Evolutionary conservation across 2,329 filamentous ascomycete genomes (phyloP).

Genomic region (Penicillium sp.): DNA sequence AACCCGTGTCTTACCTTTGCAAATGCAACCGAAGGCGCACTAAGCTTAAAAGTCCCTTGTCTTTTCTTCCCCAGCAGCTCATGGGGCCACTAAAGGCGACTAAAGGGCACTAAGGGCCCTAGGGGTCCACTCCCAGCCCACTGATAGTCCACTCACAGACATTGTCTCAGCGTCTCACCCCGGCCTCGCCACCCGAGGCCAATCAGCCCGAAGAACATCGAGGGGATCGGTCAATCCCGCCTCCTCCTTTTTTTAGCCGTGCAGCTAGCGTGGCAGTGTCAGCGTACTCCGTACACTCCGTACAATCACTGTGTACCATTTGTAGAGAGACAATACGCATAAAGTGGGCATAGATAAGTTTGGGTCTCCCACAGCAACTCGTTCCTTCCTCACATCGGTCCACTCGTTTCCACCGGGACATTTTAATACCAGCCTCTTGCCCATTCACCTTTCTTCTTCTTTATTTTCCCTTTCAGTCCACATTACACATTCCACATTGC

Average conservation of each 20-base stretch:
- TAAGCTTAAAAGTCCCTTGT: neutral
- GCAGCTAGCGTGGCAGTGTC: constrained; percentile 1
- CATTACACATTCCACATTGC: neutral
- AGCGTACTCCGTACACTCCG: too few relatives aligned
- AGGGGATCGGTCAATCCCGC: constrained; percentile 3
- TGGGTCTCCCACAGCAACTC: neutral
- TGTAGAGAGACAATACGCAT: too few relatives aligned
- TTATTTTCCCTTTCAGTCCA: constrained; percentile 2
- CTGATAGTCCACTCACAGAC: neutral
- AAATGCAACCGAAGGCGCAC: neutral
- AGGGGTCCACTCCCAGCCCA: neutral
- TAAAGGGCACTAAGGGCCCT: neutral
- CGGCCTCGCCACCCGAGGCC: neutral
- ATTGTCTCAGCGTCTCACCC: constrained; percentile 4
- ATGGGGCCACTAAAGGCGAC: neutral
- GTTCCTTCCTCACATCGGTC: constrained; percentile 7
- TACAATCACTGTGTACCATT: too few relatives aligned
- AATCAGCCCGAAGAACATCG: neutral
- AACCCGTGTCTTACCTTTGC: neutral
- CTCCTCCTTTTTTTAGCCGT: constrained; percentile 8
- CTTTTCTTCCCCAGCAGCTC: neutral
- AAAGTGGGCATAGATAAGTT: neutral
- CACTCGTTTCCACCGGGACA: constrained; percentile 17
- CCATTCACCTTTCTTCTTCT: neutral
- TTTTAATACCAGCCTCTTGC: neutral